These are phyloP conservation scores for Globisporangium perplexum DNA, from an alignment of 352 stramenopile species.

Conservation along the genomic window DNA sequence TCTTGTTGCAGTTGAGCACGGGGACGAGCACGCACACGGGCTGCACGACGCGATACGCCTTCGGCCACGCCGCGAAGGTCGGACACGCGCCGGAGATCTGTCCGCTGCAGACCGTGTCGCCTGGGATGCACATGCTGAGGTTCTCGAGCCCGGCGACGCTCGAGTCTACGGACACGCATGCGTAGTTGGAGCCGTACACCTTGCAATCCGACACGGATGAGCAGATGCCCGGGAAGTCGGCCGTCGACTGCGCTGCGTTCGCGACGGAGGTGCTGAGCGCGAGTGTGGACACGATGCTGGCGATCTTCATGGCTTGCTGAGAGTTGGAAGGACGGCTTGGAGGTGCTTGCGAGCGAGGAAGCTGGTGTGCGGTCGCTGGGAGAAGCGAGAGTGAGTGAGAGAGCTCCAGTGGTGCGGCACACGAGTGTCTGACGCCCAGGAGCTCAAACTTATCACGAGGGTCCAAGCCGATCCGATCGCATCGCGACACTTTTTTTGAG, in stretches of 20 bases:
- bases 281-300: slow-evolving; percentile 7
- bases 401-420: neutral
- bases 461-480: no score
- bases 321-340: neutral
- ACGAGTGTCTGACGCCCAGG: no score
- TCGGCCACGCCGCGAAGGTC: slow-evolving; percentile 69
- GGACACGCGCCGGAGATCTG: slow-evolving; percentile 56
- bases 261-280: slow-evolving; percentile 4
- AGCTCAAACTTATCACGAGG: no score
- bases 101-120: slow-evolving; percentile 46
- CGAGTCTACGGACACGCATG: slow-evolving; percentile 67
- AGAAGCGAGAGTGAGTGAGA: no score
- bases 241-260: slow-evolving; percentile 23
- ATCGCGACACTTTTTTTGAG: no score
- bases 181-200: slow-evolving; percentile 49
- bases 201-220: slow-evolving; percentile 39
- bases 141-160: slow-evolving; percentile 45
- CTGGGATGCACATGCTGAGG: slow-evolving; percentile 67
- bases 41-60: slow-evolving; percentile 61
- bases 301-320: slow-evolving; percentile 16
- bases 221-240: slow-evolving; percentile 51
- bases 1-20: slow-evolving; percentile 57
- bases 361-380: no score
- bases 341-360: no score
- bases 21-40: slow-evolving; percentile 64